Evolutionary conservation across 2,329 filamentous ascomycete species (phyloP).

Genomic region (Colletotrichum zoysiae): DNA sequence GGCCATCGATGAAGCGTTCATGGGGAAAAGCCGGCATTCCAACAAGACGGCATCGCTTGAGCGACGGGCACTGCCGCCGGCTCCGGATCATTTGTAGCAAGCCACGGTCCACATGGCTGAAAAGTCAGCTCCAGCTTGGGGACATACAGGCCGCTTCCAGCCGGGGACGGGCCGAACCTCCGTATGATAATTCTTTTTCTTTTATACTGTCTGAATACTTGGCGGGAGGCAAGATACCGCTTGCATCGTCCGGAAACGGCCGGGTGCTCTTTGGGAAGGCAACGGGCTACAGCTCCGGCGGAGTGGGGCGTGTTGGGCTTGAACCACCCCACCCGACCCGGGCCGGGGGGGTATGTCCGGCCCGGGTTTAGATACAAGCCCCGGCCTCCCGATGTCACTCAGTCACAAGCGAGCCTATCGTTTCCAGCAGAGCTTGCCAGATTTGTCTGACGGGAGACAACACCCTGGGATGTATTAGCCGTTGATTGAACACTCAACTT

Average conservation of each 20-base stretch:
- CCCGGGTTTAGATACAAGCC: neutral
- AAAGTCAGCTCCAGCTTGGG: neutral
- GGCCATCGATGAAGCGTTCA: too few species aligned
- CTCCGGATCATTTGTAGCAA: slow-evolving; percentile 20
- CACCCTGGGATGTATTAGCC: neutral
- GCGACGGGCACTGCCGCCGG: neutral
- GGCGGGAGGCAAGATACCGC: neutral
- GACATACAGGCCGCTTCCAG: neutral
- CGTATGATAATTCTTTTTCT: neutral
- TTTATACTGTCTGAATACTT: neutral
- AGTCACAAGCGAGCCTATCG: neutral
- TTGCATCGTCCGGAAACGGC: neutral
- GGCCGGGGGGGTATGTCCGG: neutral
- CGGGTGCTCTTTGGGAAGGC: neutral
- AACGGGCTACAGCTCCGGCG: neutral
- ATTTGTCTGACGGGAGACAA: too few species aligned
- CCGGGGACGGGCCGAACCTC: too few species aligned
- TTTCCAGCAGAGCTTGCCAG: neutral
- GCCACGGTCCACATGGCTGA: slow-evolving; percentile 5
- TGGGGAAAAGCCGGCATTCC: neutral
- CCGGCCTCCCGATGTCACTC: neutral
- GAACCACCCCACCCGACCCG: neutral
- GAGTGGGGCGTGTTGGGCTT: neutral
- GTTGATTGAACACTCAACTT: neutral
- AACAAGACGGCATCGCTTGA: neutral